A percentile compares a stretch with the other conserved stretches of the same genome.
These are phyloP conservation scores for Pseudisothecium myosuroides DNA, from an alignment of 225 moss, liverwort and hornwort genomes.

Conservation along the genomic window DNA sequence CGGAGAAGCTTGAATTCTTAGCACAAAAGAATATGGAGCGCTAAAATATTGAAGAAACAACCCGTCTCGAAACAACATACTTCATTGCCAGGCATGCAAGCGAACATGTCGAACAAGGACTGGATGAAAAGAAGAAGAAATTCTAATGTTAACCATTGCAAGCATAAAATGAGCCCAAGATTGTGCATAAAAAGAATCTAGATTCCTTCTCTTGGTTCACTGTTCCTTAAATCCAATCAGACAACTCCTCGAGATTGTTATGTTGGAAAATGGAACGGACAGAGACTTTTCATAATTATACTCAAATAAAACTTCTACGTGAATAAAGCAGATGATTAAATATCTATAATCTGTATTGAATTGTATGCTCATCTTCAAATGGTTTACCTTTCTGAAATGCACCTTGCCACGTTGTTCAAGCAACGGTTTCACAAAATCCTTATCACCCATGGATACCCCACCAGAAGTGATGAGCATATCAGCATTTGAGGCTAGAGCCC, in stretches of 20 bases:
- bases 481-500: constrained; percentile 53
- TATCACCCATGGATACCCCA: constrained; percentile 97
- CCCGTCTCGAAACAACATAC: neutral
- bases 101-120: neutral
- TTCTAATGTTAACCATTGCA: neutral
- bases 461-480: constrained; percentile 83
- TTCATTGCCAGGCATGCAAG: neutral
- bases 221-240: neutral
- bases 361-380: neutral
- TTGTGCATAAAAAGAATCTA: neutral
- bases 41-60: neutral
- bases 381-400: constrained; percentile 69
- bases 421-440: constrained; percentile 86
- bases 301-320: neutral
- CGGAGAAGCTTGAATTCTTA: neutral
- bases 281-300: neutral
- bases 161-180: neutral
- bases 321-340: neutral
- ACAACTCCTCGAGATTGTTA: neutral
- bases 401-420: constrained; percentile 74
- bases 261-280: neutral
- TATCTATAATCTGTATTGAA: neutral
- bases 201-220: neutral
- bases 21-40: neutral
- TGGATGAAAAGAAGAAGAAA: neutral